A percentile compares a stretch with the other conserved stretches of the same genome.
Evolutionary conservation across 2,329 filamentous ascomycete species (phyloP).

Genomic region (Mycosphaerella arachidis): DNA sequence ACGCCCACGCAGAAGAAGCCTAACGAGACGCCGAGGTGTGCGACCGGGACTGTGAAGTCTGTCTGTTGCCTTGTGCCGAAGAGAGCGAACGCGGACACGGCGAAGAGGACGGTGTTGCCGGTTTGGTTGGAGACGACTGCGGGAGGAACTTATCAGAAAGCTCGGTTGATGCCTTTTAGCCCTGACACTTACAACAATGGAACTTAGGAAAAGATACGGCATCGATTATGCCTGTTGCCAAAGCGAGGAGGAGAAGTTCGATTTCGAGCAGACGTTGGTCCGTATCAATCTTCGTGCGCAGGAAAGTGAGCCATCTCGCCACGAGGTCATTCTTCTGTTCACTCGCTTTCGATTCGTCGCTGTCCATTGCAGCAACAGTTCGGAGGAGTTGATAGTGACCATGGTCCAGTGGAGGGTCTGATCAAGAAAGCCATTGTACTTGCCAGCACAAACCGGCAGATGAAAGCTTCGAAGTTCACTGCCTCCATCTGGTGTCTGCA

Average conservation of each 20-base stretch:
- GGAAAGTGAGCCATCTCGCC: neutral
- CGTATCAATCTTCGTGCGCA: constrained; percentile 1
- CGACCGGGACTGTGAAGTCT: constrained; percentile 8
- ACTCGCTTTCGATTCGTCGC: neutral
- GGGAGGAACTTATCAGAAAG: neutral
- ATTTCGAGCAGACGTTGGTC: constrained; percentile 23
- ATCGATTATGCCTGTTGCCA: constrained; percentile 46
- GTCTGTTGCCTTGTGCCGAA: constrained; percentile 9
- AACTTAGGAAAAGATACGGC: constrained; percentile 58
- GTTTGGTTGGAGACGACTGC: constrained; percentile 60
- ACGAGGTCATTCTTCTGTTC: neutral
- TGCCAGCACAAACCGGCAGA: neutral
- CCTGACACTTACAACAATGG: constrained; percentile 39
- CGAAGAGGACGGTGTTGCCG: constrained; percentile 60
- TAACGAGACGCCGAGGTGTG: constrained; percentile 54
- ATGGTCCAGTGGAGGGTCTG: neutral
- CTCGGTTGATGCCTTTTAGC: neutral
- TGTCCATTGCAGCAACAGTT: neutral
- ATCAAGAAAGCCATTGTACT: neutral
- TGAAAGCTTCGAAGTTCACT: neutral
- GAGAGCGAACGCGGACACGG: constrained; percentile 42
- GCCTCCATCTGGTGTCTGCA: neutral
- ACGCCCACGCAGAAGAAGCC: constrained; percentile 54
- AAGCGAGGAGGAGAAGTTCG: constrained; percentile 38
- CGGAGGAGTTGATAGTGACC: neutral